phyloP scores from a whole-genome alignment of 163 green algal genomes.

The Scenedesmus sp. region DNA sequence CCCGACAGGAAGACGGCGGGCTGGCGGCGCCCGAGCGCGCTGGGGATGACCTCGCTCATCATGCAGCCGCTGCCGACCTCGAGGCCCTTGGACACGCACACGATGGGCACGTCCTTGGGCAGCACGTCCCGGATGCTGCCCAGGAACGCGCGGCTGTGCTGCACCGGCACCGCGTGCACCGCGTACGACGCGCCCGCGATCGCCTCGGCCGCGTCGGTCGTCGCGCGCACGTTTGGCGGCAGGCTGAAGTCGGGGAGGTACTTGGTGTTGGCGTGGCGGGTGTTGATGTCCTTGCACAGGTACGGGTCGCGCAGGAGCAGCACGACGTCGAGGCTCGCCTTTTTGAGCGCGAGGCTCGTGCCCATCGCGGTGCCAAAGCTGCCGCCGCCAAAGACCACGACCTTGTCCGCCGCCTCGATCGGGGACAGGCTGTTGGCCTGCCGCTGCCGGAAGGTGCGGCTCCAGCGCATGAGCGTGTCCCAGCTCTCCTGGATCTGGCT shows the following conservation, averaged over 20 bases:
- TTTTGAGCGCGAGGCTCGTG: slow-evolving; percentile 83
- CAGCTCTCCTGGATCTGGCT: slow-evolving; percentile 81
- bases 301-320: slow-evolving; percentile 89
- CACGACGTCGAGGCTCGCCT: slow-evolving; percentile 83
- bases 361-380: slow-evolving; percentile 98
- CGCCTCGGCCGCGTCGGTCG: slow-evolving; percentile 83
- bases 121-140: slow-evolving; percentile 82
- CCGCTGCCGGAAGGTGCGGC: slow-evolving; percentile 59
- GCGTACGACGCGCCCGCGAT: slow-evolving; percentile 86
- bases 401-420: slow-evolving; percentile 65
- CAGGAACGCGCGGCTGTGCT: slow-evolving; percentile 91
- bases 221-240: slow-evolving; percentile 93
- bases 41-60: slow-evolving; percentile 93
- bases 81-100: slow-evolving; percentile 92
- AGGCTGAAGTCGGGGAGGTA: slow-evolving; percentile 91
- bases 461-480: slow-evolving; percentile 92
- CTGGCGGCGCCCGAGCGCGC: slow-evolving; percentile 84
- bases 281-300: slow-evolving; percentile 92
- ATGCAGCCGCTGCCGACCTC: slow-evolving; percentile 82
- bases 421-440: slow-evolving; percentile 38
- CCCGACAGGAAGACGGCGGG: slow-evolving; percentile 93
- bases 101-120: slow-evolving; percentile 83
- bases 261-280: slow-evolving; percentile 84
- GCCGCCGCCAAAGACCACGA: slow-evolving; percentile 97
- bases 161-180: slow-evolving; percentile 96